Percentiles rank a stretch among this genome's conserved stretches.
Evolutionary conservation across 2,329 filamentous ascomycete genomes (phyloP).

Genomic region (Sphaerulina musiva): DNA sequence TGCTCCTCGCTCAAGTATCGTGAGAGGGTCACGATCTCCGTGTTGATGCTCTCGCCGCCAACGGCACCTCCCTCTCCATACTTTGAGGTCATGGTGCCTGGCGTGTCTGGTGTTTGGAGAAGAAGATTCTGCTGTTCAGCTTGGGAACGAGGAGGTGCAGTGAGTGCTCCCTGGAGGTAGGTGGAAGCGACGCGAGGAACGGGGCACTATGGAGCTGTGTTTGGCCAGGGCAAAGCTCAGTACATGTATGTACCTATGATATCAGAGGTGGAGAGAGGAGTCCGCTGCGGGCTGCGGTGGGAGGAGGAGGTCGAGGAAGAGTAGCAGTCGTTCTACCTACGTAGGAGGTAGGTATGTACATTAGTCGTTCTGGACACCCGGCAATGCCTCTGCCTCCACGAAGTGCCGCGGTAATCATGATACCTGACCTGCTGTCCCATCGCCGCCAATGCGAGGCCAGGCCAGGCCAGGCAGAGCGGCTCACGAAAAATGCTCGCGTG

Average conservation of each 20-base stretch:
- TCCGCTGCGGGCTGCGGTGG: conserved; percentile 5
- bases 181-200: neutral
- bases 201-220: neutral
- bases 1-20: conserved; percentile 96
- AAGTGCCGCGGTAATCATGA: conserved; percentile 19
- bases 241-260: conserved; percentile 13
- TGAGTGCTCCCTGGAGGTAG: neutral
- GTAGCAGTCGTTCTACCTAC: neutral
- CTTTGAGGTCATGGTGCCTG: neutral
- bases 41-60: conserved; percentile 75
- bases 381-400: conserved; percentile 15
- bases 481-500: conserved; percentile 2
- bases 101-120: neutral
- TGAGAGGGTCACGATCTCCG: conserved; percentile 90
- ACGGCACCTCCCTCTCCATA: conserved; percentile 17
- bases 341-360: too few relatives aligned
- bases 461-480: conserved; percentile 1
- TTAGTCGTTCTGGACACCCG: conserved; percentile 6
- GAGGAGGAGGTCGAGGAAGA: neutral
- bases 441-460: conserved; percentile 8
- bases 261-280: conserved; percentile 27
- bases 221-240: conserved; percentile 12
- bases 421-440: neutral
- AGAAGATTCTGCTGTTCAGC: neutral
- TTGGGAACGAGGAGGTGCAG: neutral